A percentile compares a stretch with the other conserved stretches of the same genome.
phyloP scores from a whole-genome alignment of 2,329 filamentous ascomycete genomes.

The Ophiocordyceps camponoti-rufipedis region DNA sequence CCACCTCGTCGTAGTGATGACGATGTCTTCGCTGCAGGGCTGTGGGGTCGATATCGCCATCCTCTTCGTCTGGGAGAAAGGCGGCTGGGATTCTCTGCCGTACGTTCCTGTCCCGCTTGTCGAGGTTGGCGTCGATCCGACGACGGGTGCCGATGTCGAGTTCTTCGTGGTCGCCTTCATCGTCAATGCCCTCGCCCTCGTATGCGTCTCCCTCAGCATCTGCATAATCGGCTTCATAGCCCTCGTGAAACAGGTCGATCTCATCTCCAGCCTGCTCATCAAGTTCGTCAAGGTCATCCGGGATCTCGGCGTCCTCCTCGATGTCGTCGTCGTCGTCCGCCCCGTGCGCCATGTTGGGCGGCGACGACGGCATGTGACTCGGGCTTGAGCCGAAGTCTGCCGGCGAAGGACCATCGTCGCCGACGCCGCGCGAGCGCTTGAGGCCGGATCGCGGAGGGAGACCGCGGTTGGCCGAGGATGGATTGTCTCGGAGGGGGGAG shows the following conservation, averaged over 20 bases:
- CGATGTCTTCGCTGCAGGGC: constrained; percentile 70
- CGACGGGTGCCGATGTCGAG: constrained; percentile 49
- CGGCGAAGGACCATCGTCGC: constrained; percentile 32
- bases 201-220: constrained; percentile 51
- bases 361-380: constrained; percentile 39
- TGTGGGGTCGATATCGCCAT: constrained; percentile 68
- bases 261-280: constrained; percentile 71
- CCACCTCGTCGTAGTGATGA: constrained; percentile 86
- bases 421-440: constrained; percentile 35
- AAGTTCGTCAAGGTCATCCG: constrained; percentile 58
- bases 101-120: constrained; percentile 56
- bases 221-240: constrained; percentile 54
- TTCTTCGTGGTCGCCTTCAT: constrained; percentile 56
- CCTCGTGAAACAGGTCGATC: constrained; percentile 59
- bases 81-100: constrained; percentile 50
- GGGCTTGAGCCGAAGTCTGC: constrained; percentile 37
- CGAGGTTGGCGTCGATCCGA: constrained; percentile 53
- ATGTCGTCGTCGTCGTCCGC: constrained; percentile 55
- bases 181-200: constrained; percentile 54
- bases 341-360: constrained; percentile 46
- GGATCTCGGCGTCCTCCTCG: constrained; percentile 51
- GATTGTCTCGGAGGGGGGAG: constrained; percentile 66
- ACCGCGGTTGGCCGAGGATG: constrained; percentile 71
- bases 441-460: constrained; percentile 29
- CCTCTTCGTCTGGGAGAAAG: constrained; percentile 62